phyloP scores from a whole-genome alignment of 2,329 filamentous ascomycete species.

The Colletotrichum incanum region DNA sequence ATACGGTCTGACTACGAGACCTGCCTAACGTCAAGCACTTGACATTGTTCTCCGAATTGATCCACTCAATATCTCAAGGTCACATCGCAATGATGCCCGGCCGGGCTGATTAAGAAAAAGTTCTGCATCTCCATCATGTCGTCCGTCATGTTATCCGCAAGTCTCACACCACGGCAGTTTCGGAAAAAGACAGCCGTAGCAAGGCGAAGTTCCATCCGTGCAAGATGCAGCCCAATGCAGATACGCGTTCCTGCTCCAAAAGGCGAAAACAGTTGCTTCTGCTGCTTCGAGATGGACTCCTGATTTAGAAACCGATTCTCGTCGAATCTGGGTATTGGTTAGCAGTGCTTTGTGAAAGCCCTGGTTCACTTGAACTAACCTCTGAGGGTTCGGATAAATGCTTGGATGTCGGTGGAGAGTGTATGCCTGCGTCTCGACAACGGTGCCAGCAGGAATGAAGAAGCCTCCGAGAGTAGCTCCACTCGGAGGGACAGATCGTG shows the following conservation, averaged over 20 bases:
- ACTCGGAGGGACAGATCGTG: conserved; percentile 56
- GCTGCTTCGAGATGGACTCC: conserved; percentile 46
- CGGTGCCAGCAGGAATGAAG: conserved; percentile 57
- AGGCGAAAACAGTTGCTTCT: conserved; percentile 66
- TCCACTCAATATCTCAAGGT: not conserved
- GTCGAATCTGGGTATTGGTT: not conserved
- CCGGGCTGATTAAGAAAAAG: conserved; percentile 54
- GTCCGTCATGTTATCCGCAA: conserved; percentile 54
- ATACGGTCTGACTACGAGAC: not conserved
- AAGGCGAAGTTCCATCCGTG: conserved; percentile 69
- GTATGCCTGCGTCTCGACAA: conserved; percentile 61
- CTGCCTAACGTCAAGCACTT: not conserved
- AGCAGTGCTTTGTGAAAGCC: accelerated
- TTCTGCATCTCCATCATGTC: conserved; percentile 54
- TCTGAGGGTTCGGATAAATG: conserved; percentile 59
- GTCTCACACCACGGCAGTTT: conserved; percentile 56
- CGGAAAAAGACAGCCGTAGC: conserved; percentile 67
- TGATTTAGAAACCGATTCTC: conserved; percentile 21
- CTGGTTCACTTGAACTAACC: not conserved
- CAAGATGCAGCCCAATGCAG: conserved; percentile 72
- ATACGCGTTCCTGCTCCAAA: conserved; percentile 65
- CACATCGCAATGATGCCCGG: conserved; percentile 51
- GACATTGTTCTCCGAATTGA: not conserved
- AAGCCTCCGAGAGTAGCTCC: conserved; percentile 58
- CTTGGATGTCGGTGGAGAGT: conserved; percentile 61